Evolutionary conservation across 345 rosid genomes (phyloP).

Genomic region (Euphorbia peplus): DNA sequence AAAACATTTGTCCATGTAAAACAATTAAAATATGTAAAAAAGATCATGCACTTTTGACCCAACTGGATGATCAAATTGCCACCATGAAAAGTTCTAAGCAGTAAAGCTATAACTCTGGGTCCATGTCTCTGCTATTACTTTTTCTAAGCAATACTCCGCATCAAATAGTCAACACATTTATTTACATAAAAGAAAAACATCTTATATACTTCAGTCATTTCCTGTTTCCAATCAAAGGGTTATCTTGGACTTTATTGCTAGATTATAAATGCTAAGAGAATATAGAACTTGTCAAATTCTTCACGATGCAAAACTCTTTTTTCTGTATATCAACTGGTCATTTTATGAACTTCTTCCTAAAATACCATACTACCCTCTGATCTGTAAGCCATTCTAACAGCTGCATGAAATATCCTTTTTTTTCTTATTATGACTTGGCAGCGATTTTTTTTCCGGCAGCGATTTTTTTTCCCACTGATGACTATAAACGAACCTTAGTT

Average conservation of each 20-base stretch:
- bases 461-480: no score
- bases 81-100: not conserved
- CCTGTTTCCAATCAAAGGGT: no score
- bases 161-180: not conserved
- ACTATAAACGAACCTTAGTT: not conserved
- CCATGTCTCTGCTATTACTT: not conserved
- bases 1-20: not conserved
- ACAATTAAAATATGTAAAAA: not conserved
- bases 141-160: not conserved
- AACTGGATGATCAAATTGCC: not conserved
- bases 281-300: no score
- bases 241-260: no score
- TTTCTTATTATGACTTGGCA: not conserved
- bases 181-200: no score
- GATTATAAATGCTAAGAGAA: no score
- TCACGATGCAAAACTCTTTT: no score
- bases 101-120: not conserved
- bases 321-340: not conserved
- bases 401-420: not conserved
- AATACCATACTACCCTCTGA: not conserved
- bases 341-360: not conserved
- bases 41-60: not conserved
- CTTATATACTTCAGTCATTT: no score
- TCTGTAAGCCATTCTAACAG: not conserved
- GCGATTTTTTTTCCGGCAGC: not conserved